Evolutionary conservation across 192 early-diverging fungal species (phyloP), one percentile per base, ranked within the genome.

Genomic region (Mortierella antarctica): DNA sequence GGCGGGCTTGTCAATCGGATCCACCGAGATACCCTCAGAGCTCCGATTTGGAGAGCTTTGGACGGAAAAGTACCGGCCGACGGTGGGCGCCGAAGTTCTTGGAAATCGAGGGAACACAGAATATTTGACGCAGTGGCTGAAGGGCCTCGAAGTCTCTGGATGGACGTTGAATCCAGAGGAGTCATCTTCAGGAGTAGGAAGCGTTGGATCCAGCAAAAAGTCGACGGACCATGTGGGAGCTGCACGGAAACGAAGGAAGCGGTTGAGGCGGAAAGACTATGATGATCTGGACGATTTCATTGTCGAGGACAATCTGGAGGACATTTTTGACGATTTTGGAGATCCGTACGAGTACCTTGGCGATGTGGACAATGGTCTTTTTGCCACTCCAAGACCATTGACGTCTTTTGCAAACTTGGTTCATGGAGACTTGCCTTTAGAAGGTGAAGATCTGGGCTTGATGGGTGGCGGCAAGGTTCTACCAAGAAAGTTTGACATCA

Each of bases 91-190:
- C 2, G 77, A 80, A 7, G 65, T 80, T 14, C 52, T 80, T 20
- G 77, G 67, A 2, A 80, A 80, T 44, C 57, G 77, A 1, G 58
- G 47, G 7, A 68, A 72, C 8, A 80, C 77, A 45, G 65, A 80
- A 21, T 80, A 80, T 55, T 44, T 80, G 42, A 72, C 70, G 7
- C 70, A 71, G n/a, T 80, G 77, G 77, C 70, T 80, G 40, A 58
- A 59, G 40, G 55, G 77, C 17, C 53, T 80, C 4, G 70, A 71
- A 42, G 77, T 80, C 5, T 67, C 77, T 13, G 77, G 77, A 15
- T 80, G 77, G 77, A 72, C 77, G 0, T 45, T 80, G 18, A 80
- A 80, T n/a, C 70, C 77, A 17, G 77, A 80, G 46, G 77, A 80
- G 46, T 21, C 48, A 6, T 57, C 61, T 5, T 14, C 64, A 44